Percentiles rank a stretch among this genome's conserved stretches.
Conservation (phyloP, 345 rosid genomes). For the Hibiscus mutabilis region DNA sequence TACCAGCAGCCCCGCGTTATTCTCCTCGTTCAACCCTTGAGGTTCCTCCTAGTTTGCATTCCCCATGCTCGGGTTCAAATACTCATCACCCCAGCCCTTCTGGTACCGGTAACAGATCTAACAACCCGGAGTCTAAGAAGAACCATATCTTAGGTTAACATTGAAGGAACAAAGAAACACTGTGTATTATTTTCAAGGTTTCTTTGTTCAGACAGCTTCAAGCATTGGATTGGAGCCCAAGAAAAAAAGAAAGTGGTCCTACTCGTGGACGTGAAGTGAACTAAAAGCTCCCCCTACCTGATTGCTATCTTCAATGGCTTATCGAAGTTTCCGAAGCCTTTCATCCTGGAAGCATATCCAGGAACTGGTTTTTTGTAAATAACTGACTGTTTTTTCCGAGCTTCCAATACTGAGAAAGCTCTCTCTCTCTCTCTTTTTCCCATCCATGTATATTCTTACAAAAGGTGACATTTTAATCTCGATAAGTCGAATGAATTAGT, state of each 20-base stretch:
- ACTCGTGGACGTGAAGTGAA: background rate
- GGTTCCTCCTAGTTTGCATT: slow-evolving; percentile 38
- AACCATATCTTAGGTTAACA: slow-evolving; percentile 3
- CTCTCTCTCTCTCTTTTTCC: background rate
- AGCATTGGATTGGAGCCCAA: background rate
- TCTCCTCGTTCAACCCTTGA: slow-evolving; percentile 54
- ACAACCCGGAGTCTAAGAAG: background rate
- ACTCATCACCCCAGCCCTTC: slow-evolving; percentile 14
- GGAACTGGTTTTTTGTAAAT: slow-evolving; percentile 20
- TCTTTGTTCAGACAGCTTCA: background rate
- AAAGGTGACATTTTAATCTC: background rate
- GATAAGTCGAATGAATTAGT: slow-evolving; percentile 1
- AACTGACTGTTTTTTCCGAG: slow-evolving; percentile 14
- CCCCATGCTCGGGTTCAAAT: slow-evolving; percentile 18
- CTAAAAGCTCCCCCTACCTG: slow-evolving; percentile 1
- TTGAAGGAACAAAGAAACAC: slow-evolving; percentile 12
- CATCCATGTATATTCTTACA: slow-evolving; percentile 6
- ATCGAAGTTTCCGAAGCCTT: slow-evolving; percentile 4
- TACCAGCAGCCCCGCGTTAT: slow-evolving; percentile 26
- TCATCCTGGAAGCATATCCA: background rate
- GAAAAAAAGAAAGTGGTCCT: background rate
- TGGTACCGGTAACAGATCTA: background rate
- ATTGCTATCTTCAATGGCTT: slow-evolving; percentile 2
- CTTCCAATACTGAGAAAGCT: slow-evolving; percentile 20
- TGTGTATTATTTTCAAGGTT: background rate